Conservation (phyloP, 768 basidiomycete genomes). For the Albatrellus ellisii region DNA sequence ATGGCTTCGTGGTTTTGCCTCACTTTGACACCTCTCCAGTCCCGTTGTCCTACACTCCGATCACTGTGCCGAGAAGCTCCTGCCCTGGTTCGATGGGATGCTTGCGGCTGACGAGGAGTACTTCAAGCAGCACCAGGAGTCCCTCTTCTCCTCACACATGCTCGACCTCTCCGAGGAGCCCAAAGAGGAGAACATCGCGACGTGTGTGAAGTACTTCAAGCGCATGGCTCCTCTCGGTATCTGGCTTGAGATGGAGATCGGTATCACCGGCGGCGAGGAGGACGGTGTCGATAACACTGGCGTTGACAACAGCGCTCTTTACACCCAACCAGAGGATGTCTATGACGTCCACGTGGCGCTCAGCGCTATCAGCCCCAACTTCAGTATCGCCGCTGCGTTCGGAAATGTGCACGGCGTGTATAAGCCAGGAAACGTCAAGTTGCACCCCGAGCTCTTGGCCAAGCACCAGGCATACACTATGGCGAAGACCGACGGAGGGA, state of each 20-base stretch:
- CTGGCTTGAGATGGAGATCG: slow-evolving; percentile 99
- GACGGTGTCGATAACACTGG: slow-evolving; percentile 97
- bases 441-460: slow-evolving; percentile 81
- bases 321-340: slow-evolving; percentile 96
- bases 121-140: slow-evolving; percentile 77
- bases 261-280: slow-evolving; percentile 99
- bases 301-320: slow-evolving; percentile 86
- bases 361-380: slow-evolving; percentile 75
- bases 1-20: slow-evolving; percentile 1
- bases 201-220: slow-evolving; percentile 88
- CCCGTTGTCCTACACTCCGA: slow-evolving; percentile 97
- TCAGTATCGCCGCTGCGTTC: slow-evolving; percentile 96
- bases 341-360: slow-evolving; percentile 85
- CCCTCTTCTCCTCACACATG: slow-evolving; percentile 97
- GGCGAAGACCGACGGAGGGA: slow-evolving; percentile 49
- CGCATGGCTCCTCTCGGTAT: slow-evolving; percentile 85
- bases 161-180: slow-evolving; percentile 90
- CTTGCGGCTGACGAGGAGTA: slow-evolving; percentile 91
- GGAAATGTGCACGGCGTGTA: slow-evolving; percentile 99
- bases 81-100: slow-evolving; percentile 99
- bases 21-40: slow-evolving; percentile 24
- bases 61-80: slow-evolving; percentile 96
- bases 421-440: slow-evolving; percentile 94
- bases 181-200: slow-evolving; percentile 90
- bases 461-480: slow-evolving; percentile 79